Conservation (phyloP, 164 flowering plant species). For the Kalanchoe fedtschenkoi region DNA sequence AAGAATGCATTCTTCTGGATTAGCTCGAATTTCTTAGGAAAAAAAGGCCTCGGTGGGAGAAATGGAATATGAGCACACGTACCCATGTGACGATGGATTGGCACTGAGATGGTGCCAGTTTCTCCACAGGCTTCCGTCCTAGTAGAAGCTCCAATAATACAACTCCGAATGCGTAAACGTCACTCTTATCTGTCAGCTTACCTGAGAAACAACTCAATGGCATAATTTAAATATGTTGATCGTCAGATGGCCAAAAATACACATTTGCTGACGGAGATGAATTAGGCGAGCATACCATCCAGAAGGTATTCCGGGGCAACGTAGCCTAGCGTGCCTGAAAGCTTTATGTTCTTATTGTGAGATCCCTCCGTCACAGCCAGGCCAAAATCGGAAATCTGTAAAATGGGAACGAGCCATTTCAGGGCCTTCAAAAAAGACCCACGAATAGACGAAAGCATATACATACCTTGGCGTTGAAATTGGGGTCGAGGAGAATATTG, state of each 20-base stretch:
- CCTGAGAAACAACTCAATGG: conserved; percentile 32
- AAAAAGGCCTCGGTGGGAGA: not conserved
- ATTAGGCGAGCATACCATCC: conserved; percentile 55
- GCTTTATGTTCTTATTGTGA: conserved; percentile 53
- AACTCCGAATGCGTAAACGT: conserved; percentile 93
- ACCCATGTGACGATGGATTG: conserved; percentile 93
- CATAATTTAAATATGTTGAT: not conserved
- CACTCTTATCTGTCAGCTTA: conserved; percentile 86
- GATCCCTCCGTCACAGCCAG: conserved; percentile 56
- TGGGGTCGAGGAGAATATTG: conserved; percentile 78
- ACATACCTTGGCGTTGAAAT: conserved; percentile 77
- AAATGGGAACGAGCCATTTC: not conserved
- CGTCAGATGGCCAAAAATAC: not conserved
- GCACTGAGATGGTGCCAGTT: conserved; percentile 46
- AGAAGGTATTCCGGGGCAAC: conserved; percentile 86
- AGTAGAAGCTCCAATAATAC: conserved; percentile 76
- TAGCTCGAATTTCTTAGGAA: not conserved
- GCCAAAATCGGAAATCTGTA: conserved; percentile 86
- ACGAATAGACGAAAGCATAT: not conserved
- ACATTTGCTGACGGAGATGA: not conserved
- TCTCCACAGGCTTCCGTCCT: conserved; percentile 75
- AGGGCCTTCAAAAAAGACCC: not conserved
- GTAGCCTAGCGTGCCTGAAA: conserved; percentile 73
- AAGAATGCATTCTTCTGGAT: not conserved
- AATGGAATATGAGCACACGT: conserved; percentile 5